These are phyloP conservation scores for Symbiodinium natans DNA, from an alignment of 73 alveolate genomes.

Conservation along the genomic window DNA sequence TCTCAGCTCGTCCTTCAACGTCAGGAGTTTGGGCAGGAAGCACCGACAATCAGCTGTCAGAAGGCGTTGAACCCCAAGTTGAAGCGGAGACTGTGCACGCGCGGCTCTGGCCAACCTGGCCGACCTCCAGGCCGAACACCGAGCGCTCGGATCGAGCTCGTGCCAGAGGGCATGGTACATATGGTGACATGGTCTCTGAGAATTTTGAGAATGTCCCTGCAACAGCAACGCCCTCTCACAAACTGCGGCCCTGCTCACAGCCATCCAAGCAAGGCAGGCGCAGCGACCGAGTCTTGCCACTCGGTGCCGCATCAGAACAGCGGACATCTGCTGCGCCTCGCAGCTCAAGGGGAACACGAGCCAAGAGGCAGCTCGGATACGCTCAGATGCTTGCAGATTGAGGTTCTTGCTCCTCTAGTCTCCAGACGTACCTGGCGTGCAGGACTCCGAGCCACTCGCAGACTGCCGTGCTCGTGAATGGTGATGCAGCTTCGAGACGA, in stretches of 20 bases:
- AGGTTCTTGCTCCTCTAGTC: too few species aligned
- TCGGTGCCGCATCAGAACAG: background rate
- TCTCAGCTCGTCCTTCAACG: background rate
- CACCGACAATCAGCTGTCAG: too few species aligned
- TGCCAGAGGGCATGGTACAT: too few species aligned
- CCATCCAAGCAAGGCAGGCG: background rate
- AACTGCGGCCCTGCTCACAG: background rate
- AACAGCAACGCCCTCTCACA: background rate
- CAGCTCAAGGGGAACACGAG: background rate
- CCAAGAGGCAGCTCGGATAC: constrained; percentile 2
- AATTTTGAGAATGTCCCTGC: too few species aligned
- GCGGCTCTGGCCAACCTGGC: constrained; percentile 2
- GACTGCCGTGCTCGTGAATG: background rate
- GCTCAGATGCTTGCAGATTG: too few species aligned
- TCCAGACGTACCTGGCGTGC: too few species aligned
- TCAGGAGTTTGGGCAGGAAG: background rate
- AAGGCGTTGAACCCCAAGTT: background rate
- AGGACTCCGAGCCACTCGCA: background rate
- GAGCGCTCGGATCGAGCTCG: background rate
- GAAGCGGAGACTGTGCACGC: background rate
- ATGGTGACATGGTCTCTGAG: too few species aligned
- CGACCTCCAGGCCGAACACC: background rate
- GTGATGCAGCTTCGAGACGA: background rate
- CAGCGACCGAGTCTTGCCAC: background rate
- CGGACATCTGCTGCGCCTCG: background rate